Base-by-base conservation (phyloP, 1,139 yeast genomes). In the Hemisphaericaspora lyxosophila region DNA sequence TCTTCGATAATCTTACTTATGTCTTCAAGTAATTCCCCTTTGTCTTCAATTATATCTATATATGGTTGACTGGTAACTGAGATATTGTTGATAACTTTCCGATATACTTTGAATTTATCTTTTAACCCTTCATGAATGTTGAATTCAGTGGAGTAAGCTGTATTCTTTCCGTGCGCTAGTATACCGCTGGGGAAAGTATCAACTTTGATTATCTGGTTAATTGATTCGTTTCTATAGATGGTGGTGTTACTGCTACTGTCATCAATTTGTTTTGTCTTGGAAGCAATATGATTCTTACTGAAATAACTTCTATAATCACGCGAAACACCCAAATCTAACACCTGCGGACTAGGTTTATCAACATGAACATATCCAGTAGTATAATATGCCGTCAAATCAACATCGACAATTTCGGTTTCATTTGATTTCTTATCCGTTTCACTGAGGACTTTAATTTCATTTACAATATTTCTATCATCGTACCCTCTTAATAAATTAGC, bases 21-120 rank as follows among this genome's bases (percentile, higher is more conserved):
- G 26, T 73, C 73, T 39, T 86, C 85, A 18, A 80, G 62, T 41
- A 84, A 51, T 41, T 84, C 90, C 26, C 76, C 82, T 42, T 85
- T 72, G 35, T 83, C 90, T 38, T 82, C 90, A n/a, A 75, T 71
- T n/a, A 61, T 43, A 59, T 67, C 43, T 68, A 51, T 53, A 19
- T 42, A 36, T 20, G 36, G 36, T 44, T 31, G 24, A 23, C 42
- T 38, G 13, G 39, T 48, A 26, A 60, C 66, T 25, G 64, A 60
- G 15, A 28, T 28, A 33, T 67, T 65, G 0, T 69, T 55, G 1
- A 82, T 73, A 25, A 69, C 54, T 9, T 67, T 62, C 7, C 66
- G 63, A 74, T 80, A 80, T 2, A 63, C 61, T 42, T 67, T 65
- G 37, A 84, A 62, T 9, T 68, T 62, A 8, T 61, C 53, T 34